Base-by-base conservation (phyloP, 805 yeast species). In the Saccharomycopsis amapae region DNA sequence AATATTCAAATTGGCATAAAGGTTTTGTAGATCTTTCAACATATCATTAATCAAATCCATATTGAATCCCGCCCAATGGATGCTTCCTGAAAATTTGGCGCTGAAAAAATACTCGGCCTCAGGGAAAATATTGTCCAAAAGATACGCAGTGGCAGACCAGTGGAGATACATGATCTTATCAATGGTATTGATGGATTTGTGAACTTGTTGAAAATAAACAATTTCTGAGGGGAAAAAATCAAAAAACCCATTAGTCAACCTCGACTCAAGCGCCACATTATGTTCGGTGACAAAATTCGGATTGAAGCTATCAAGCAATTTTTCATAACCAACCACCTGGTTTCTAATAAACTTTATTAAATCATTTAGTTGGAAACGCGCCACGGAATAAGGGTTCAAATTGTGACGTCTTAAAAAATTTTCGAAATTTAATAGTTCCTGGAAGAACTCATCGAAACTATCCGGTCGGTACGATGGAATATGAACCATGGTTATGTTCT, bases 91-190 rank as follows among this genome's bases (percentile, higher is more conserved):
- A 28, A 50, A 50, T 17, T 41, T 44, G 15, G 45, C 38, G 2
- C 45, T n/a, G 19, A 44, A 47, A 13, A 50, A 46, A 33, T 46
- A 50, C 7, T 34, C 26, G 2, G 39, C 23, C 23, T 43, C 49
- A n/a, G 53, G 38, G 17, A 47, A 50, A 19, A 50, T 43, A 17
- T 48, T 47, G 38, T 50, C 53, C 3, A 50, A 30, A 12, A 41
- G n/a, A 30, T 34, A 33, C 9, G 38, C 45, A 15, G 34, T 23
- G 2, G 53, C 45, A 17, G 32, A 31, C 51, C 53, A 50, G 42
- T 40, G 42, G 12, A 50, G 24, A 28, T 44, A 48, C 4, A 48
- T 35, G 7, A 50, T 40, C 19, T 40, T 41, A 4, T 46, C 50
- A 36, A 49, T 31, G 6, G 40, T 25, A 5, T 24, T 13, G 30